A percentile compares a stretch with the other conserved stretches of the same genome.
Conservation (phyloP, 225 moss, liverwort and hornwort genomes). For the Sphagnum contortum region DNA sequence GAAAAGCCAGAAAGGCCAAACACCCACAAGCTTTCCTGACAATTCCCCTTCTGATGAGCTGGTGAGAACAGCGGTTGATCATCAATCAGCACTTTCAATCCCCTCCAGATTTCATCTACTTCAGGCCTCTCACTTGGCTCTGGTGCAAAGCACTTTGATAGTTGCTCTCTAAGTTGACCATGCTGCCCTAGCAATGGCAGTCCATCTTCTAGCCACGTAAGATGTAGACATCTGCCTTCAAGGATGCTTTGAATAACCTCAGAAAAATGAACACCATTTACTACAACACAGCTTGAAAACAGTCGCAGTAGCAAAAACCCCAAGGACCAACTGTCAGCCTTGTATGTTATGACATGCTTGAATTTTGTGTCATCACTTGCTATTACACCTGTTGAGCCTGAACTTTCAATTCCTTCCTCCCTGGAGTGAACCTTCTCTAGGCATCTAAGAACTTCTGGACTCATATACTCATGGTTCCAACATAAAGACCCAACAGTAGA, state of each 20-base stretch:
- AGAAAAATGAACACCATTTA: slow-evolving; percentile 14
- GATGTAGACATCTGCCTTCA: slow-evolving; percentile 13
- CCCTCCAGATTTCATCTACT: slow-evolving; percentile 38
- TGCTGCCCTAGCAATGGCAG: slow-evolving; percentile 11
- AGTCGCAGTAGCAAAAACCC: slow-evolving; percentile 59
- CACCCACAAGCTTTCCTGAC: slow-evolving; percentile 6
- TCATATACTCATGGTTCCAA: slow-evolving; percentile 32
- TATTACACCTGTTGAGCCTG: not conserved
- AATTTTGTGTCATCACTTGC: slow-evolving; percentile 7
- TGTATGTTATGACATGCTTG: slow-evolving; percentile 17
- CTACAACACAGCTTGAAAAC: slow-evolving; percentile 29
- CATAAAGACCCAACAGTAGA: not conserved
- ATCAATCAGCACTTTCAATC: slow-evolving; percentile 39
- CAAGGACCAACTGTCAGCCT: slow-evolving; percentile 74
- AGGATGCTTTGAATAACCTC: slow-evolving; percentile 14
- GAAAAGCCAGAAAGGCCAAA: slow-evolving; percentile 18
- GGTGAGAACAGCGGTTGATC: slow-evolving; percentile 15
- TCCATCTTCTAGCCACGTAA: slow-evolving; percentile 7
- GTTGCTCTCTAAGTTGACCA: slow-evolving; percentile 16
- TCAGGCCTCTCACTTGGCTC: slow-evolving; percentile 50
- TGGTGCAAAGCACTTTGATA: slow-evolving; percentile 49
- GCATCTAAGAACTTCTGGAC: slow-evolving; percentile 51
- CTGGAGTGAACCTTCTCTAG: slow-evolving; percentile 1
- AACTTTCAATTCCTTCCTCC: not conserved
- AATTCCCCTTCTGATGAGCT: slow-evolving; percentile 9